Evolutionary conservation across 208 protist species (phyloP).

Genomic region (Tritrichomonas foetus): DNA sequence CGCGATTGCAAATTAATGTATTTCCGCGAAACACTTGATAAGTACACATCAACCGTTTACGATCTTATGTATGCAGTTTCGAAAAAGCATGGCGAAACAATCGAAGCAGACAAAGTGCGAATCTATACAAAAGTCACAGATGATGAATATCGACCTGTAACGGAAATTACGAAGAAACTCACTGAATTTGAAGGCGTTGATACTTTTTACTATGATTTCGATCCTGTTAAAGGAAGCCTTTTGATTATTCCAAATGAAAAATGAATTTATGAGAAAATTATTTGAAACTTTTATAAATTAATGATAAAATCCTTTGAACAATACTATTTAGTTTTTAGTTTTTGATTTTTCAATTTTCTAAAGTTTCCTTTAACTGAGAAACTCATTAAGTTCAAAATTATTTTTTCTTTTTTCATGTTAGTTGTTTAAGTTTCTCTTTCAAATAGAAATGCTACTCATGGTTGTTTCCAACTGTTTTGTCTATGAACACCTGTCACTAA

Average conservation of each 20-base stretch:
- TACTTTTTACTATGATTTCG: slow-evolving; percentile 23
- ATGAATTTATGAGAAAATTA: too few species aligned
- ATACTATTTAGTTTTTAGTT: background rate
- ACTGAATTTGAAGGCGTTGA: background rate
- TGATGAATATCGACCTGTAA: background rate
- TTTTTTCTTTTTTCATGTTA: too few species aligned
- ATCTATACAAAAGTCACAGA: background rate
- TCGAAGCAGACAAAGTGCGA: background rate
- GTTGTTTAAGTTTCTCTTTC: too few species aligned
- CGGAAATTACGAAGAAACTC: background rate
- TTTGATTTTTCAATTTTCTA: background rate
- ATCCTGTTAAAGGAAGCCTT: background rate
- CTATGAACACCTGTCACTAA: too few species aligned
- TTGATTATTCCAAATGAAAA: slow-evolving; percentile 11
- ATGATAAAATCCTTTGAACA: background rate
- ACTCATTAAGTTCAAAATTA: too few species aligned
- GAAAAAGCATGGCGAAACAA: background rate
- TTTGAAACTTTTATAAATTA: background rate
- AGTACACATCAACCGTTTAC: background rate
- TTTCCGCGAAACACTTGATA: background rate
- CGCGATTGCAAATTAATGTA: background rate
- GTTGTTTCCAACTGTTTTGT: too few species aligned
- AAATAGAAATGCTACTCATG: too few species aligned
- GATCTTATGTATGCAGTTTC: slow-evolving; percentile 32
- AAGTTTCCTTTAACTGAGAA: too few species aligned